Percentiles rank a stretch among this genome's conserved stretches.
These are phyloP conservation scores for Holtermannia corniformis DNA, from an alignment of 768 basidiomycete genomes.

Conservation along the genomic window DNA sequence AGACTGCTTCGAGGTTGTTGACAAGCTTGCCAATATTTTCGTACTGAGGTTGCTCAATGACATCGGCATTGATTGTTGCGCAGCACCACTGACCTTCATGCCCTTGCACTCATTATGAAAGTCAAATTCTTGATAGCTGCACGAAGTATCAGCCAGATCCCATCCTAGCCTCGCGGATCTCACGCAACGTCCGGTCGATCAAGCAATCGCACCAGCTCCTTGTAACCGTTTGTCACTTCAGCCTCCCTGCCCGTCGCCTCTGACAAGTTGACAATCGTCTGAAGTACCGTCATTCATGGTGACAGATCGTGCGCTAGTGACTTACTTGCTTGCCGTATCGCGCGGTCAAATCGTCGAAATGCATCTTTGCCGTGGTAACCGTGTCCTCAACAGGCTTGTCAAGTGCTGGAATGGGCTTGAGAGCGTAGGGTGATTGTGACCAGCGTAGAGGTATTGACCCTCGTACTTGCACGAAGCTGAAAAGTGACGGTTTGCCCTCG, in stretches of 20 bases:
- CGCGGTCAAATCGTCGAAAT: slow-evolving; percentile 58
- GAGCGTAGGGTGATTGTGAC: slow-evolving; percentile 75
- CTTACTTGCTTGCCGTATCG: slow-evolving; percentile 71
- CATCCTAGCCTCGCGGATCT: slow-evolving; percentile 2
- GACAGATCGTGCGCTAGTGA: slow-evolving; percentile 3
- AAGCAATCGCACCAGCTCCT: slow-evolving; percentile 55
- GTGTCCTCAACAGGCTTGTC: slow-evolving; percentile 68
- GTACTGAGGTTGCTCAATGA: slow-evolving; percentile 55
- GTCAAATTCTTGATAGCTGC: slow-evolving; percentile 53
- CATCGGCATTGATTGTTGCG: too few relatives aligned
- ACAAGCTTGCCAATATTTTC: slow-evolving; percentile 81
- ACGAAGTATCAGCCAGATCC: not conserved
- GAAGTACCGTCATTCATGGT: not conserved
- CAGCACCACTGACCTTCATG: slow-evolving; percentile 59
- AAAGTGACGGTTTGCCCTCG: slow-evolving; percentile 64
- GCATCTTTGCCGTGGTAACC: slow-evolving; percentile 58
- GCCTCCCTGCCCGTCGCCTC: slow-evolving; percentile 86
- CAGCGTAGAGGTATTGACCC: slow-evolving; percentile 93
- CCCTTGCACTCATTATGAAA: slow-evolving; percentile 89
- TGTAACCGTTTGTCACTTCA: slow-evolving; percentile 65
- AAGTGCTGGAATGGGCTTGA: slow-evolving; percentile 79
- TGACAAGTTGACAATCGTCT: slow-evolving; percentile 81
- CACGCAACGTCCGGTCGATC: slow-evolving; percentile 37
- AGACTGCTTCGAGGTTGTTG: slow-evolving; percentile 57
- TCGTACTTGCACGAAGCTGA: slow-evolving; percentile 80